phyloP scores from a whole-genome alignment of 1,139 yeast genomes.

The Schwanniomyces etchellsii region DNA sequence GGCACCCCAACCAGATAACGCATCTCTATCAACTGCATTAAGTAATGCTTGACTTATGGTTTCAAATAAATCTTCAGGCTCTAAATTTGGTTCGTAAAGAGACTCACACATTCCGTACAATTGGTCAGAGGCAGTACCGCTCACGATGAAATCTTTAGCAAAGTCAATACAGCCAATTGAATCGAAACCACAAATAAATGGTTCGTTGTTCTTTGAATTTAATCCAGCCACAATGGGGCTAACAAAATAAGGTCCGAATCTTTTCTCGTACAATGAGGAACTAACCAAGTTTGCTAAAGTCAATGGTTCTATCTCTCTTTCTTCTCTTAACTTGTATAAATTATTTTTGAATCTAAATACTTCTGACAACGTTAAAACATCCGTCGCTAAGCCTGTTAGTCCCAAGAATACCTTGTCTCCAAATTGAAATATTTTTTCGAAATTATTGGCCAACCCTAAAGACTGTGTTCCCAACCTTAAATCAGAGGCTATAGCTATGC shows the following conservation, averaged over 20 bases:
- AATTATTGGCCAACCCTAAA: constrained; percentile 84
- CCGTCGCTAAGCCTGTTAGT: constrained; percentile 92
- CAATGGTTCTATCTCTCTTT: constrained; percentile 85
- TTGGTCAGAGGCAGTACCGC: constrained; percentile 96
- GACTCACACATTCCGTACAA: constrained; percentile 98
- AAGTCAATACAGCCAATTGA: constrained; percentile 94
- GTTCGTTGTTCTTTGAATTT: constrained; percentile 71
- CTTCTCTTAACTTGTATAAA: constrained; percentile 86
- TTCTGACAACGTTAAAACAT: constrained; percentile 81
- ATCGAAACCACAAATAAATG: constrained; percentile 94
- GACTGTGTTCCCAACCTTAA: constrained; percentile 92
- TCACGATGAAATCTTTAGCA: constrained; percentile 92
- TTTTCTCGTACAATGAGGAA: constrained; percentile 80
- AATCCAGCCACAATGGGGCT: constrained; percentile 97
- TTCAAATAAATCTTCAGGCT: constrained; percentile 93
- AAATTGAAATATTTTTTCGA: constrained; percentile 83
- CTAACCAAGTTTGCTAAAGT: constrained; percentile 92
- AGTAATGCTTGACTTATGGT: constrained; percentile 90
- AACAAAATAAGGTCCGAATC: constrained; percentile 95
- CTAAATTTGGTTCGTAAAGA: constrained; percentile 89
- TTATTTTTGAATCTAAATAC: constrained; percentile 80
- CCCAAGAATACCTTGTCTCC: constrained; percentile 83
- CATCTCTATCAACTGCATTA: constrained; percentile 97
- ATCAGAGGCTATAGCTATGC: constrained; percentile 97
- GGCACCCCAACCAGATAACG: constrained; percentile 98